phyloP scores from a whole-genome alignment of 371 early-diverging fungal genomes.

The Chytridium lagenaria region DNA sequence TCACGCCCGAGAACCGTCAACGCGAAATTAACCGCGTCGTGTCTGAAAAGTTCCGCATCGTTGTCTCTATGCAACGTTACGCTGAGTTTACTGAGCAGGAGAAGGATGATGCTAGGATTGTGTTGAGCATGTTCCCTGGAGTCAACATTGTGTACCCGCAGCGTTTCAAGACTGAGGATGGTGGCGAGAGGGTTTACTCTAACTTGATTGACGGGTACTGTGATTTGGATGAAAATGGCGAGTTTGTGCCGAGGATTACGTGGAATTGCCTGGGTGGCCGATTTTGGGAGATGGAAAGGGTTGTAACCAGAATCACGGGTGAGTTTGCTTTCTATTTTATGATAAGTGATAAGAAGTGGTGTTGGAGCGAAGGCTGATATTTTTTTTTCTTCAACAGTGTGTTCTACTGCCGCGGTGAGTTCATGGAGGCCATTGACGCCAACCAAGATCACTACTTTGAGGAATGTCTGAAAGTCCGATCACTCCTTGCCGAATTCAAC shows the following conservation, averaged over 20 bases:
- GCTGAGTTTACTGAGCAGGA: slow-evolving; percentile 69
- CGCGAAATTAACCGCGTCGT: slow-evolving; percentile 50
- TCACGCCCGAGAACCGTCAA: slow-evolving; percentile 61
- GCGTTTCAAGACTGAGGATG: slow-evolving; percentile 62
- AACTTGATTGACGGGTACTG: slow-evolving; percentile 79
- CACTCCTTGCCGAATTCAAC: slow-evolving; percentile 87
- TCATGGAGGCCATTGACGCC: slow-evolving; percentile 74
- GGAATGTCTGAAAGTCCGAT: slow-evolving; percentile 83
- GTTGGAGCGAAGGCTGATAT: too few relatives aligned
- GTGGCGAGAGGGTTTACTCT: slow-evolving; percentile 67
- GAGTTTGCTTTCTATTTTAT: too few relatives aligned
- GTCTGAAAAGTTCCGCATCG: slow-evolving; percentile 78
- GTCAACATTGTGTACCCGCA: slow-evolving; percentile 85
- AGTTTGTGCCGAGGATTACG: slow-evolving; percentile 10
- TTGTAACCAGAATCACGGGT: slow-evolving; percentile 83
- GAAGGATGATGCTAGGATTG: slow-evolving; percentile 77
- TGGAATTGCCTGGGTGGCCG: slow-evolving; percentile 86
- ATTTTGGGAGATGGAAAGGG: slow-evolving; percentile 76
- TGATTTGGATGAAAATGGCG: slow-evolving; percentile 44
- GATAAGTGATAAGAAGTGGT: too few relatives aligned
- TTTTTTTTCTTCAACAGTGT: too few relatives aligned
- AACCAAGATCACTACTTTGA: slow-evolving; percentile 81
- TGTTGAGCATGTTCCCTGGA: slow-evolving; percentile 78
- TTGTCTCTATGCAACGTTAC: slow-evolving; percentile 90
- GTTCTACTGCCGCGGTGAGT: slow-evolving; percentile 75